phyloP scores from a whole-genome alignment of 2,329 filamentous ascomycete species.

The Alternaria sp. region DNA sequence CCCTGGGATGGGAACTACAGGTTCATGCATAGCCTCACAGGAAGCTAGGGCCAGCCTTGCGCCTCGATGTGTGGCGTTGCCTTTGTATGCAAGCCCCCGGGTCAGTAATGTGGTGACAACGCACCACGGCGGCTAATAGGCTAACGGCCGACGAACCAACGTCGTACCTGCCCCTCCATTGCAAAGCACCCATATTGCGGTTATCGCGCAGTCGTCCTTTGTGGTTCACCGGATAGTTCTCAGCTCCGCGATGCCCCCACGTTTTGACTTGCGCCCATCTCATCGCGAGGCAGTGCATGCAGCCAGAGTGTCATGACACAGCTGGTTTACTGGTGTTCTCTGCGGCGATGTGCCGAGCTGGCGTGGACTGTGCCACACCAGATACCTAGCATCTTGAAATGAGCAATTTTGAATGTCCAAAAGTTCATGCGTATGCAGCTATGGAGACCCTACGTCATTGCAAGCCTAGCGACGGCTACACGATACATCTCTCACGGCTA shows the following conservation, averaged over 20 bases:
- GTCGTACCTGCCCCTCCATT: not conserved
- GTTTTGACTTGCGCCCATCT: not conserved
- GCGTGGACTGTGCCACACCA: not conserved
- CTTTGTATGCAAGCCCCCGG: not conserved
- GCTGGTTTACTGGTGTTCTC: not conserved
- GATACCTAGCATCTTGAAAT: not conserved
- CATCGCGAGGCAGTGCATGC: not conserved
- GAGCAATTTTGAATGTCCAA: too few species aligned
- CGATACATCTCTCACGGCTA: not conserved
- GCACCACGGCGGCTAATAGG: not conserved
- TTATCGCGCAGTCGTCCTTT: not conserved
- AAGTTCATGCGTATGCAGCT: not conserved
- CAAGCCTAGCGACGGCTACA: not conserved
- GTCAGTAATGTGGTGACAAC: not conserved
- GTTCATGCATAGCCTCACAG: not conserved
- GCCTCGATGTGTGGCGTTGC: not conserved
- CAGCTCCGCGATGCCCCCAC: not conserved
- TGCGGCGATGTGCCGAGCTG: not conserved
- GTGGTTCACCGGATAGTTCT: not conserved
- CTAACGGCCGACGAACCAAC: not conserved
- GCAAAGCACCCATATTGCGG: not conserved
- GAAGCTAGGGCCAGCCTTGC: not conserved
- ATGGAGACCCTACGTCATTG: not conserved
- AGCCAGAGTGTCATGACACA: not conserved
- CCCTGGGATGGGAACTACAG: not conserved